A percentile compares a stretch with the other conserved stretches of the same genome.
Evolutionary conservation across 306 rosid species (phyloP).

Genomic region (Cucumis hystrix): DNA sequence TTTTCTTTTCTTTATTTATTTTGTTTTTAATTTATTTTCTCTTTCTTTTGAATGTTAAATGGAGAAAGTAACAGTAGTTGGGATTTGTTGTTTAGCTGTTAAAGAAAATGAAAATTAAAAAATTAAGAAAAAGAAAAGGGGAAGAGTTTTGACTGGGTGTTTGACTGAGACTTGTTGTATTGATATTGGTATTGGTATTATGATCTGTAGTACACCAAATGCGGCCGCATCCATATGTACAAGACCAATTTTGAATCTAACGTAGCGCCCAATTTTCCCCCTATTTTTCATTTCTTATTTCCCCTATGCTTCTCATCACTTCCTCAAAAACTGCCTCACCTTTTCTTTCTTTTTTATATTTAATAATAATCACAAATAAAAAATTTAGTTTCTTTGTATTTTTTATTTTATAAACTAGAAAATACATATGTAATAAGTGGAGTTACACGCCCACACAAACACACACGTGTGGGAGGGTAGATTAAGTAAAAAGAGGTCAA

Average conservation of each 20-base stretch:
- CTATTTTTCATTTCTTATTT: too few relatives aligned
- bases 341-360: too few relatives aligned
- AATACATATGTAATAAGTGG: too few relatives aligned
- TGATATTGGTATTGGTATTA: too few relatives aligned
- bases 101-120: too few relatives aligned
- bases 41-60: neutral
- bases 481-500: neutral
- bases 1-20: too few relatives aligned
- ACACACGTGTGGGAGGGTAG: neutral
- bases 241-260: neutral
- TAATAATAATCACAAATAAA: too few relatives aligned
- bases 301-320: too few relatives aligned
- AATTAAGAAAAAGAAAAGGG: neutral
- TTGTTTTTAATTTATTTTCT: neutral
- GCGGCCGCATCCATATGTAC: neutral
- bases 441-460: neutral
- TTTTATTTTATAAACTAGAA: too few relatives aligned
- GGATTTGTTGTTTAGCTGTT: constrained; percentile 6
- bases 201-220: neutral
- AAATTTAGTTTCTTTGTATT: too few relatives aligned
- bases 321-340: too few relatives aligned
- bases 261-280: neutral
- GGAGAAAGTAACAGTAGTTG: constrained; percentile 1
- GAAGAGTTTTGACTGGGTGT: constrained; percentile 6
- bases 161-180: constrained; percentile 6